Conservation (phyloP, 345 rosid species). For the Rubroshorea leprosula region DNA sequence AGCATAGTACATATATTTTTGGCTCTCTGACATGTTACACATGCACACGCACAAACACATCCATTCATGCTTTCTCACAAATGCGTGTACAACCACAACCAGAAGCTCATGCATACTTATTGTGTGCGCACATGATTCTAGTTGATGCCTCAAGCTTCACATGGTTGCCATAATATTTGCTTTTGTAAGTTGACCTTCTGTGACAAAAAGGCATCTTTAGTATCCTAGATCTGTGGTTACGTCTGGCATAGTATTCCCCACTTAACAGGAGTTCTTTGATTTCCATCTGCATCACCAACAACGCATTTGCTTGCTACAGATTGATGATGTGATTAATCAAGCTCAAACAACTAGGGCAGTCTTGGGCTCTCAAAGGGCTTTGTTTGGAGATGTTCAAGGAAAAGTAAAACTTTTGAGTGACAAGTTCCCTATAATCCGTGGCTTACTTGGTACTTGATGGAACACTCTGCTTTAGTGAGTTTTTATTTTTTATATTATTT, state of each 20-base stretch:
- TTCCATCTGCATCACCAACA: slow-evolving; percentile 5
- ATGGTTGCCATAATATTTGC: not conserved
- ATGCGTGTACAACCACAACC: too few species aligned
- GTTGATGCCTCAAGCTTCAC: not conserved
- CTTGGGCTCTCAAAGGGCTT: slow-evolving; percentile 76
- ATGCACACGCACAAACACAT: not conserved
- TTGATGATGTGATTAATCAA: slow-evolving; percentile 92
- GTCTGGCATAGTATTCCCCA: not conserved
- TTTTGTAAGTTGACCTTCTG: not conserved
- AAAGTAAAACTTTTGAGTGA: slow-evolving; percentile 82
- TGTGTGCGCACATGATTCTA: too few species aligned
- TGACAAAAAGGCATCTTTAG: too few species aligned
- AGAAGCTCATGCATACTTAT: too few species aligned
- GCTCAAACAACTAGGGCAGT: slow-evolving; percentile 88
- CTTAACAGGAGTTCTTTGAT: not conserved
- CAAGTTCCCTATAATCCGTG: slow-evolving; percentile 82
- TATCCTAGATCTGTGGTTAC: not conserved
- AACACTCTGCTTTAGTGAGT: slow-evolving; percentile 3
- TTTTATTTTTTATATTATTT: slow-evolving; percentile 1
- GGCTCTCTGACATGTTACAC: too few species aligned
- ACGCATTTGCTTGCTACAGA: slow-evolving; percentile 37
- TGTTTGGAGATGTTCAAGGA: slow-evolving; percentile 93
- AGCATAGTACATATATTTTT: not conserved
- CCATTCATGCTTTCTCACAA: not conserved
- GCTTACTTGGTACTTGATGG: slow-evolving; percentile 63